Evolutionary conservation across 257 asterid species (phyloP), one percentile per base, ranked within the genome.

Genomic region (Gardenia jasminoides): DNA sequence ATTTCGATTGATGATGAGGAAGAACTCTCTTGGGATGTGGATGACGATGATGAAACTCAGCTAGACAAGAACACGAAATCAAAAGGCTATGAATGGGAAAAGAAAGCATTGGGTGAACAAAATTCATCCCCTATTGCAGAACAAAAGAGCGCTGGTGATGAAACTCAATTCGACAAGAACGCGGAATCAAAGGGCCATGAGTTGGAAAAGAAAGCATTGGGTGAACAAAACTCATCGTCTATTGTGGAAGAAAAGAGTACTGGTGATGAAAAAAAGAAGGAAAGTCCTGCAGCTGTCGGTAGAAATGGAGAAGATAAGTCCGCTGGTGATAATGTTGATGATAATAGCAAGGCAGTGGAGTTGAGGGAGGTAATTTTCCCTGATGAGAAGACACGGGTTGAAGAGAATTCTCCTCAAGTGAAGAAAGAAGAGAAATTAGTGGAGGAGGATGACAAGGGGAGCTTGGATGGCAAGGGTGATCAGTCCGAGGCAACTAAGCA

Each of bases 21-120:
- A 75, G 98, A 91, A 80, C 87, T 91, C 67, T 86, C 96, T 10
- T 94, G 97, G 98, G 98, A 94, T 76, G 90, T 94, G 2, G 98
- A 94, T 33, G 97, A 92, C 43, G 96, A 89, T 0, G 94, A 85
- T 1, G 91, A 90, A 3, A 73, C 19, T 58, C 84, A 83, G 22
- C 85, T 58, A 47, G 76, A 78, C 36, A 28, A 46, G 72, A 58
- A 30, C 62, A 83, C 47, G 81, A 78, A 76, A 72, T 41, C 31
- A 59, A 80, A 87, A 67, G 87, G 78, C 36, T 79, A 78, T 36
- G 86, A 81, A 67, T 71, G 36, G 48, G 82, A 41, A 12, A 74
- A 74, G 69, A 75, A 80, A 78, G 85, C 33, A 19, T 50, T 7
- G 15, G 77, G 66, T 80, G 84, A 28, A 76, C 76, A 54, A 68